These are phyloP conservation scores for Leishmania arabica DNA, from an alignment of 208 protist species.

Conservation along the genomic window DNA sequence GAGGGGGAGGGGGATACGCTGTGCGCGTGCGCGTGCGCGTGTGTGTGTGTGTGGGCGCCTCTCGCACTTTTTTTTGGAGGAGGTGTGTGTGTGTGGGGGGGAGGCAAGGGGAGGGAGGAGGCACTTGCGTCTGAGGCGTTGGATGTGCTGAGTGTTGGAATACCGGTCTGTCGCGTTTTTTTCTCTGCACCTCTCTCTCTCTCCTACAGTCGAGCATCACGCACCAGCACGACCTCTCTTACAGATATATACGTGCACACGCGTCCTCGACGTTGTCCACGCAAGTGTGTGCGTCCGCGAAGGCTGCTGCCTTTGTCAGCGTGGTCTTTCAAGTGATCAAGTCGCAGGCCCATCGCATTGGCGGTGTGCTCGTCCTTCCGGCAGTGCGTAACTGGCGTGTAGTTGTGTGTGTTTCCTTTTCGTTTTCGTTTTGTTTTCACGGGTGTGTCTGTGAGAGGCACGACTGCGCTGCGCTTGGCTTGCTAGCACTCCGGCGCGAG, in stretches of 20 bases:
- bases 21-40: too few relatives aligned
- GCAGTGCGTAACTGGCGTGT: neutral
- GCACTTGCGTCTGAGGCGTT: neutral
- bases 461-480: neutral
- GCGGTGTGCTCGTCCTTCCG: neutral
- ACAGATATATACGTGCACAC: neutral
- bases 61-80: neutral
- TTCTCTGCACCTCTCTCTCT: neutral
- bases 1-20: neutral
- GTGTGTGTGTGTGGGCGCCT: neutral
- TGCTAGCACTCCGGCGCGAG: neutral
- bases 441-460: neutral
- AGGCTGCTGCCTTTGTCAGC: neutral
- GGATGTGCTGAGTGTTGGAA: neutral
- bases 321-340: neutral
- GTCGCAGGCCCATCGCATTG: neutral
- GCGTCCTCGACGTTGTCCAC: neutral
- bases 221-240: neutral
- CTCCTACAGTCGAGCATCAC: neutral
- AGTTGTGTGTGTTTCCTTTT: neutral
- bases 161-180: neutral
- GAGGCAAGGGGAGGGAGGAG: neutral
- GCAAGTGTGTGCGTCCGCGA: neutral
- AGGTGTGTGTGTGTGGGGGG: neutral
- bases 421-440: neutral